These are phyloP conservation scores for Boletus tylopilopsis DNA, from an alignment of 768 basidiomycete genomes.

Conservation along the genomic window DNA sequence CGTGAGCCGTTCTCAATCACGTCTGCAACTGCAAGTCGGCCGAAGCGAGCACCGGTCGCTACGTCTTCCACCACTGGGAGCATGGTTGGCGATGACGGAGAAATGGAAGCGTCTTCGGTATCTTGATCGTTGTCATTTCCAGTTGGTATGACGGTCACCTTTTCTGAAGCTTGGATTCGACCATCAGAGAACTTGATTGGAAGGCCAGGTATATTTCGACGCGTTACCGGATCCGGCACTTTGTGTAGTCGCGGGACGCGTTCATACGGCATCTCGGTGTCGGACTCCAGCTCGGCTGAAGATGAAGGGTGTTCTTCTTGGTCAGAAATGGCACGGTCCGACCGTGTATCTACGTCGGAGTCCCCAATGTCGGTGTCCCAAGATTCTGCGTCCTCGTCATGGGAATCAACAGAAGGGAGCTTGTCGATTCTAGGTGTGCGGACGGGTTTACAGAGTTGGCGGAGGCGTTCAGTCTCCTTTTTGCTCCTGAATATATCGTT, in stretches of 20 bases:
- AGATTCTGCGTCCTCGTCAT: conserved; percentile 53
- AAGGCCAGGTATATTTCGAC: conserved; percentile 55
- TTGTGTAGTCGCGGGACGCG: conserved; percentile 50
- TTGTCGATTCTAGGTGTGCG: conserved; percentile 46
- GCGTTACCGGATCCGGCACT: conserved; percentile 43
- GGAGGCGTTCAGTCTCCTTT: conserved; percentile 72
- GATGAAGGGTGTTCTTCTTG: conserved; percentile 5
- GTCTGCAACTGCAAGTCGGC: conserved; percentile 74
- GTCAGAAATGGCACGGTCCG: conserved; percentile 8
- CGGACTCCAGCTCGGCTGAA: conserved; percentile 35
- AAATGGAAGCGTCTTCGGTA: conserved; percentile 35
- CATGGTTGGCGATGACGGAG: conserved; percentile 25
- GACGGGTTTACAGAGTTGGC: conserved; percentile 59
- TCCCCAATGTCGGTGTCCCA: conserved; percentile 47
- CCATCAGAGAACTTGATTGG: conserved; percentile 89
- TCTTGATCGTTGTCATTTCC: conserved; percentile 28
- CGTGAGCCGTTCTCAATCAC: conserved; percentile 66
- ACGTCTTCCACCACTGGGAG: conserved; percentile 56
- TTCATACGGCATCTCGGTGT: conserved; percentile 77
- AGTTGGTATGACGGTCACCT: conserved; percentile 17
- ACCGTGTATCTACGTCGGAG: conserved; percentile 24
- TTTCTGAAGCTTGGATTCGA: conserved; percentile 59
- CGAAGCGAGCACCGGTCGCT: conserved; percentile 82
- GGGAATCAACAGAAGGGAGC: conserved; percentile 67
- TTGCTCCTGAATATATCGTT: conserved; percentile 59